Base-by-base conservation (phyloP, 176 grass and related monocot species). In the Hordeum marinum region DNA sequence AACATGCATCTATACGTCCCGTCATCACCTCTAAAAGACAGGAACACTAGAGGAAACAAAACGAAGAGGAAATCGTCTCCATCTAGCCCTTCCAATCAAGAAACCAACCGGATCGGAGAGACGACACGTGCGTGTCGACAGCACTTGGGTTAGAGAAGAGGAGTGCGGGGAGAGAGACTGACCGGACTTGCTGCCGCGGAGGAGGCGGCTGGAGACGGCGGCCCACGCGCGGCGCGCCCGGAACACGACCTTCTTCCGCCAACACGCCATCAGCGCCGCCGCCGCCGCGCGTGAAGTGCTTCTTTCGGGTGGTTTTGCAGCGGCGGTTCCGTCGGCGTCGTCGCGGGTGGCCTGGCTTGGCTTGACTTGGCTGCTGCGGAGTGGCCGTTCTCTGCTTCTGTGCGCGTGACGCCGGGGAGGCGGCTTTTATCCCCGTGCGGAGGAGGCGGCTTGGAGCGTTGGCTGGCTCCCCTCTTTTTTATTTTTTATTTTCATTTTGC, bases 231-330 rank as follows among this genome's bases (percentile, higher is more conserved):
- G 88, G 86, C 91, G 93, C 74, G 91, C 85, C 34, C 86, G 86
- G 72, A 78, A 85, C 54, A 84, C 86, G 55, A 91, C 83, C 90
- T 94, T 97, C 86, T 85, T 89, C 86, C 78, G 75, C 94, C 88
- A 94, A 90, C 88, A 83, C 21, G 81, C 84, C 88, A 82, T 90
- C 83, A 6, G 63, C 75, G 0, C 14, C 31, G 12, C 23, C 23
- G 14, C 36, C 52, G 2, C 58, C 66, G 84, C 24, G 48, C 25
- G 61, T 18, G 37, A 32, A 18, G 62, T 32, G 18, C 35, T 37
- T 43, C 4, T 8, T 12, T 35, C 64, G 3, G 20, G 68, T 0
- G 31, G 71, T 31, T 29, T 54, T 43, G 15, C 72, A 32, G 45
- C 7, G 72, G 72, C 70, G 26, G 41, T 27, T 72, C 69, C 69